phyloP scores from a whole-genome alignment of 495 filamentous ascomycete genomes.

The Coniosporium apollinis region DNA sequence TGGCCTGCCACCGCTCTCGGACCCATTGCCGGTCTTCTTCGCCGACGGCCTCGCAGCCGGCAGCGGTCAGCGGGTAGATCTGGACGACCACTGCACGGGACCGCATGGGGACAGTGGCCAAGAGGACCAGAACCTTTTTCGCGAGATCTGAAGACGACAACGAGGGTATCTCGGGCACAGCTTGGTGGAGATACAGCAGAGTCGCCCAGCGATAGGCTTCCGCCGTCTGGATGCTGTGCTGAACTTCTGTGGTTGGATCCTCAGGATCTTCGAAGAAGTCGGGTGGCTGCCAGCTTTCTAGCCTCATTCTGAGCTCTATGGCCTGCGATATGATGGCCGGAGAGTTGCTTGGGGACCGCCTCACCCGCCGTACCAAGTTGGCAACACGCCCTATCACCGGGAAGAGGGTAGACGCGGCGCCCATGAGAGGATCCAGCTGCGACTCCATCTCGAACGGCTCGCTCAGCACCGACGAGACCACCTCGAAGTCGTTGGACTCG shows the following conservation, averaged over 20 bases:
- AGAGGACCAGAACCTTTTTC: constrained; percentile 40
- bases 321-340: constrained; percentile 46
- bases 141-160: constrained; percentile 40
- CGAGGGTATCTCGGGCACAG: constrained; percentile 58
- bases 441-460: constrained; percentile 18
- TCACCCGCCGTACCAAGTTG: constrained; percentile 47
- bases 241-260: constrained; percentile 46
- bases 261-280: constrained; percentile 38
- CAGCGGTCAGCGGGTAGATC: constrained; percentile 58
- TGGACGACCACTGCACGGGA: constrained; percentile 58
- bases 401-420: constrained; percentile 54
- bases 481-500: constrained; percentile 36
- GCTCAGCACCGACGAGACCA: constrained; percentile 9
- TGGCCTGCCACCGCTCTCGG: constrained; percentile 42
- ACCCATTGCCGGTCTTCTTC: constrained; percentile 55
- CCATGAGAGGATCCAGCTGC: constrained; percentile 62
- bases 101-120: constrained; percentile 46
- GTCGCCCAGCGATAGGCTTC: constrained; percentile 66
- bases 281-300: constrained; percentile 51
- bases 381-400: constrained; percentile 57
- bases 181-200: constrained; percentile 59
- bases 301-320: constrained; percentile 41
- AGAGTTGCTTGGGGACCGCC: constrained; percentile 39
- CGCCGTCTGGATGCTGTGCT: constrained; percentile 53
- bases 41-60: constrained; percentile 48